Percentiles rank a stretch among this genome's conserved stretches.
Conservation (phyloP, 2,329 filamentous ascomycete species). For the Cytospora piceae region DNA sequence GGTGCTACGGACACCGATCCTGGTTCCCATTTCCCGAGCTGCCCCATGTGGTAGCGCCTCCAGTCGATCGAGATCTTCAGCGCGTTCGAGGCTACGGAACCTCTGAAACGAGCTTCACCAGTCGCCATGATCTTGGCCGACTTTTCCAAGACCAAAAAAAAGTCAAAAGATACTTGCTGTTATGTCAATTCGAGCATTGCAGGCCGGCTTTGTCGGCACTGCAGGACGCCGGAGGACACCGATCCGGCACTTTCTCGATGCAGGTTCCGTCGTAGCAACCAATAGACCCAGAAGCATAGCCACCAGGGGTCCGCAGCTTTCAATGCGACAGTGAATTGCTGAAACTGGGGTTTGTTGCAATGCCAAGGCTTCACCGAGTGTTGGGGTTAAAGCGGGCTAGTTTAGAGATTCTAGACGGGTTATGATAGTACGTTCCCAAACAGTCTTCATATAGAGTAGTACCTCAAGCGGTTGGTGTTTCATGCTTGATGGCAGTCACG, state of each 20-base stretch:
- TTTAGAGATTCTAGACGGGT: slow-evolving; percentile 30
- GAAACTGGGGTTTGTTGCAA: slow-evolving; percentile 18
- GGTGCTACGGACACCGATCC: not conserved
- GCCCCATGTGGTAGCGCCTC: slow-evolving; percentile 16
- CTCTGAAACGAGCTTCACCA: not conserved
- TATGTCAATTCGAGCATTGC: not conserved
- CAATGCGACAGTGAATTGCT: slow-evolving; percentile 2
- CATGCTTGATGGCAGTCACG: slow-evolving; percentile 76
- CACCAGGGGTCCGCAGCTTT: slow-evolving; percentile 3
- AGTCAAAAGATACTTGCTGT: not conserved
- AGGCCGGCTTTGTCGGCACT: not conserved
- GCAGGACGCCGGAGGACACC: too few species aligned
- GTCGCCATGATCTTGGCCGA: not conserved
- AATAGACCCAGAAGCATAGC: not conserved
- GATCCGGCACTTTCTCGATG: not conserved
- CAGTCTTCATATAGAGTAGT: not conserved
- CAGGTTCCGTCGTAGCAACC: not conserved
- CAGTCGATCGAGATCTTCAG: slow-evolving; percentile 16
- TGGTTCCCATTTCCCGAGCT: slow-evolving; percentile 8
- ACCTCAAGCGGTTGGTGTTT: slow-evolving; percentile 65
- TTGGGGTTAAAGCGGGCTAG: not conserved
- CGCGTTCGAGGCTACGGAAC: slow-evolving; percentile 1
- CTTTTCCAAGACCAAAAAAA: not conserved
- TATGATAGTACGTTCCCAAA: not conserved
- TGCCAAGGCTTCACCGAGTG: slow-evolving; percentile 2